These are phyloP conservation scores for Euphrasia arctica DNA, from an alignment of 305 asterid species.

Conservation along the genomic window DNA sequence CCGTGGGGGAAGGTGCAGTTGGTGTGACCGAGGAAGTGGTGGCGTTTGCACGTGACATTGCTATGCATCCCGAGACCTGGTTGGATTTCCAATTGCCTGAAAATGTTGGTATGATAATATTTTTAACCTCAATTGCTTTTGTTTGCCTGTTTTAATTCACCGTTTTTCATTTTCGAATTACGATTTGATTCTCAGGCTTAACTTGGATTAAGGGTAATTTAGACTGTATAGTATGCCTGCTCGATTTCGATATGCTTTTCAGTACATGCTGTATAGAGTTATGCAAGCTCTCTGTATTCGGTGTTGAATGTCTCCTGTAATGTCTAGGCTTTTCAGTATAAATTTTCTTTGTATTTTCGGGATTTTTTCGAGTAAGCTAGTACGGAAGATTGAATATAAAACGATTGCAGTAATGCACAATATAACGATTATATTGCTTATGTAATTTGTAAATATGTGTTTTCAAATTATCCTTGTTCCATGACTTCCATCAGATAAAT, in stretches of 20 bases:
- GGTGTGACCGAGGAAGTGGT: conserved; percentile 91
- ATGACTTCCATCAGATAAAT: neutral
- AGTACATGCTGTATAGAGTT: neutral
- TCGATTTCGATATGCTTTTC: neutral
- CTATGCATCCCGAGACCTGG: conserved; percentile 84
- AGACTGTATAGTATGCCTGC: neutral
- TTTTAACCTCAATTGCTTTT: neutral
- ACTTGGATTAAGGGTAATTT: neutral
- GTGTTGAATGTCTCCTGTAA: neutral
- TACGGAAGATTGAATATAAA: neutral
- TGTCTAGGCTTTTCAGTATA: neutral
- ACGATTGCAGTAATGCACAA: neutral
- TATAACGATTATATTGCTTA: neutral
- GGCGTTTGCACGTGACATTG: conserved; percentile 70
- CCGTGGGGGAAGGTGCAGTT: conserved; percentile 39
- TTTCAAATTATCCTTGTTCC: neutral
- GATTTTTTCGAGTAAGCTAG: neutral
- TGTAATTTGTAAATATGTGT: neutral
- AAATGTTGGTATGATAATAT: neutral
- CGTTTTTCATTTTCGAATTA: neutral
- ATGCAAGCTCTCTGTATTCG: neutral
- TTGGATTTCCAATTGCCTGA: conserved; percentile 47
- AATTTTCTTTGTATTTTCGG: neutral
- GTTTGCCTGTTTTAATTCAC: neutral
- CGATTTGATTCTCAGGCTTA: neutral